Conservation (phyloP, 495 filamentous ascomycete species). For the Aspergillus incahuasiensis region DNA sequence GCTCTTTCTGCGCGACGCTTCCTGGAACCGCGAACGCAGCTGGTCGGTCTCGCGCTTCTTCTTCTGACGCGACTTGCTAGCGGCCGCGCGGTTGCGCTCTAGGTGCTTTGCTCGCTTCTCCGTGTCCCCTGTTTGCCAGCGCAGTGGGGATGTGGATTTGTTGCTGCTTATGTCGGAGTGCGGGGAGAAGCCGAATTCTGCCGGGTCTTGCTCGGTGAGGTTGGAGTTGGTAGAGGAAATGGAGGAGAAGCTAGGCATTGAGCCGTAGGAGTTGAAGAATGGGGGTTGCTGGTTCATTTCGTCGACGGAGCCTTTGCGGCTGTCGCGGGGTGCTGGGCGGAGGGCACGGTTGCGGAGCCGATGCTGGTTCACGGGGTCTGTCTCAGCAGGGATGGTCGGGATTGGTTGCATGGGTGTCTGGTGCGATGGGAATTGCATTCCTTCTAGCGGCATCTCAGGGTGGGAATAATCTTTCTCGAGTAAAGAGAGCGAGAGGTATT, state of each 20-base stretch:
- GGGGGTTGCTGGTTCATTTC: neutral
- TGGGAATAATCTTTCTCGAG: neutral
- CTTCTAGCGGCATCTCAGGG: neutral
- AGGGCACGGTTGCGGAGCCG: neutral
- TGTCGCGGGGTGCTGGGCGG: neutral
- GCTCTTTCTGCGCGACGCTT: slow-evolving; percentile 22
- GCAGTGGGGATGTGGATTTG: neutral
- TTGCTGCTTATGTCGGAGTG: slow-evolving; percentile 1
- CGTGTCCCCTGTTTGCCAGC: neutral
- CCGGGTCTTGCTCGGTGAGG: neutral
- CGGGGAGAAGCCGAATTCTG: neutral
- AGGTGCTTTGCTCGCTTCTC: slow-evolving; percentile 52
- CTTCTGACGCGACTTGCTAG: slow-evolving; percentile 82
- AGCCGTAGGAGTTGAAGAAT: neutral
- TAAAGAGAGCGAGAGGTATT: neutral
- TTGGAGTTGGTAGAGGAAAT: neutral
- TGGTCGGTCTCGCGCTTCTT: slow-evolving; percentile 71
- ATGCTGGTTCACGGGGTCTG: neutral
- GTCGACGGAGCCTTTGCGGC: neutral
- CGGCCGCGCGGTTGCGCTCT: slow-evolving; percentile 78
- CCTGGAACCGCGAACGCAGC: slow-evolving; percentile 46
- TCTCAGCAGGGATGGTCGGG: neutral
- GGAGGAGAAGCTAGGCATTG: neutral
- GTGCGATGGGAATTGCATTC: neutral
- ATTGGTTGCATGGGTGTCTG: neutral